Conservation (phyloP, 2,329 filamentous ascomycete genomes). For the Lasiodiplodia theobromae region DNA sequence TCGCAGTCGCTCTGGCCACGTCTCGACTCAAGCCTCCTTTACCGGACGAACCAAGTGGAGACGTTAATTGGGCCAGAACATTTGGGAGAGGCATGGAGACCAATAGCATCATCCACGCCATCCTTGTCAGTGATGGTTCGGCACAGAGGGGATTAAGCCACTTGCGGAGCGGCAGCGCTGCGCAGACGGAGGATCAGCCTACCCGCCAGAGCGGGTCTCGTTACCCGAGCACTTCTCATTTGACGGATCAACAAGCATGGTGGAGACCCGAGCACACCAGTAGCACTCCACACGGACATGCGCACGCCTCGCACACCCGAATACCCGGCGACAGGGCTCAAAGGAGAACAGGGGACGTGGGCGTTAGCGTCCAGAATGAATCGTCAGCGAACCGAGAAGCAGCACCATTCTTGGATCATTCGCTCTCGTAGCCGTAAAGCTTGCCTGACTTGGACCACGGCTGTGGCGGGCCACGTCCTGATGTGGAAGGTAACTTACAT, state of each 20-base stretch:
- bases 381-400: conserved; percentile 3
- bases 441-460: conserved; percentile 1
- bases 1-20: neutral
- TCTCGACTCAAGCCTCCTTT: neutral
- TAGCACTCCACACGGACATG: conserved; percentile 13
- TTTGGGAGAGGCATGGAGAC: neutral
- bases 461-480: conserved; percentile 3
- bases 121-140: neutral
- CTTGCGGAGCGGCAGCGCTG: neutral
- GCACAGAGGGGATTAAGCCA: neutral
- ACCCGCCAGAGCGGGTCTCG: conserved; percentile 14
- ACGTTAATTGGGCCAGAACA: neutral
- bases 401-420: neutral
- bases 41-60: neutral
- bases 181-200: conserved; percentile 16
- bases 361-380: conserved; percentile 2
- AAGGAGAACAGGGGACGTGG: neutral
- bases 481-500: conserved; percentile 17
- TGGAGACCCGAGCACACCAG: conserved; percentile 20
- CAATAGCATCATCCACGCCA: conserved; percentile 2
- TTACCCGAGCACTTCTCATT: conserved; percentile 21
- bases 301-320: conserved; percentile 18
- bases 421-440: neutral
- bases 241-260: conserved; percentile 6
- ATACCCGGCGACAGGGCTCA: conserved; percentile 21